phyloP scores from a whole-genome alignment of 2,329 filamentous ascomycete species.

The Beauveria sp. region DNA sequence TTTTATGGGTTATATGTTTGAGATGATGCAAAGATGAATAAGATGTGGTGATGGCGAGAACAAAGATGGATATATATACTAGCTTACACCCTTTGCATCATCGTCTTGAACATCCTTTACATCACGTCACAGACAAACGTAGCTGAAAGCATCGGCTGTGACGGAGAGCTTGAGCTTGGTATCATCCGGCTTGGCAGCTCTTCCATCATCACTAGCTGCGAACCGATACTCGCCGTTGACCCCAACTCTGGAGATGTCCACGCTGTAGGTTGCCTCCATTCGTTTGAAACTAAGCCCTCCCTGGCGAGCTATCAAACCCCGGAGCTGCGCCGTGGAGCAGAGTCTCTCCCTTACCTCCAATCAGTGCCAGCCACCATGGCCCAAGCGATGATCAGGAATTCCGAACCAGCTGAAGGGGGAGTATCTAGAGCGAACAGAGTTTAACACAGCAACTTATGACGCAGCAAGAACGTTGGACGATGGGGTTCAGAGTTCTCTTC shows the following conservation, averaged over 20 bases:
- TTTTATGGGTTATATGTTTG: background rate
- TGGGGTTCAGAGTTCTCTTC: background rate
- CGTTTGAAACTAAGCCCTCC: background rate
- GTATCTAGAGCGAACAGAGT: background rate
- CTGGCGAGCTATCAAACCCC: background rate
- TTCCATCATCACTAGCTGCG: background rate
- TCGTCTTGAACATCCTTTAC: background rate
- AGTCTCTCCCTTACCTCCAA: background rate
- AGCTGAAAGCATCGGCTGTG: background rate
- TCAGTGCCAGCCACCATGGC: background rate
- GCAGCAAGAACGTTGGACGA: background rate
- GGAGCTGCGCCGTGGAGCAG: background rate
- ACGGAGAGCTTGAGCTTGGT: background rate
- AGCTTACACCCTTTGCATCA: background rate
- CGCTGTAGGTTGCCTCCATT: background rate
- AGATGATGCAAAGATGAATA: background rate
- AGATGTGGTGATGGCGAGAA: background rate
- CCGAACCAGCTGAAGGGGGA: background rate
- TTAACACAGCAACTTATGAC: background rate
- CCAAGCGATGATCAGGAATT: background rate
- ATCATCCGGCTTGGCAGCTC: background rate
- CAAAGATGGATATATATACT: conserved; percentile 6
- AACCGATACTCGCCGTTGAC: background rate
- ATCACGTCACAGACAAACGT: conserved; percentile 1
- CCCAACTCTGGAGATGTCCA: background rate